Conservation (phyloP, 805 yeast species). For the Suhomyces canberraensis region DNA sequence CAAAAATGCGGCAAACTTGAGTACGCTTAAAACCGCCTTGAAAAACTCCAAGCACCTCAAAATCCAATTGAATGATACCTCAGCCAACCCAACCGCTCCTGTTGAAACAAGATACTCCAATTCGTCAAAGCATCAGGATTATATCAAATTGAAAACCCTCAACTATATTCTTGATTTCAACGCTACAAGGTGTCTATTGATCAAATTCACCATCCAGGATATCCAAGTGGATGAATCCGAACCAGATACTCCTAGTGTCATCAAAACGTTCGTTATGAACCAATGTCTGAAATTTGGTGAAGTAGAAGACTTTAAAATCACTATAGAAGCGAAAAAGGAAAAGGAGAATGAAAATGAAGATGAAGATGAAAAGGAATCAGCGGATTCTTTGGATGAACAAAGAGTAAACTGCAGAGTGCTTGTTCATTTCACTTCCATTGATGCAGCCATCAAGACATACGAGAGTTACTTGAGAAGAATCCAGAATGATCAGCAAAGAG, state of each 20-base stretch:
- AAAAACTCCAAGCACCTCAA: constrained; percentile 26
- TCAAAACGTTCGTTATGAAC: constrained; percentile 18
- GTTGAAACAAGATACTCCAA: background rate
- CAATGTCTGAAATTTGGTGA: constrained; percentile 41
- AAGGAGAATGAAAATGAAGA: background rate
- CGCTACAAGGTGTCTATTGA: constrained; percentile 35
- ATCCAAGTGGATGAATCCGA: constrained; percentile 11
- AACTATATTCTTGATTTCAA: constrained; percentile 37
- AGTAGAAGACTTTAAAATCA: constrained; percentile 30
- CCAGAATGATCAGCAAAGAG: constrained; percentile 17
- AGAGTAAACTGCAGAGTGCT: constrained; percentile 10
- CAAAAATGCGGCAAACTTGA: constrained; percentile 23
- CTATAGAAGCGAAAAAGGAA: constrained; percentile 1
- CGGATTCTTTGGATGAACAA: background rate
- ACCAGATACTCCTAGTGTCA: constrained; percentile 8
- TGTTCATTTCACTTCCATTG: constrained; percentile 45
- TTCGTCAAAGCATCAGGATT: constrained; percentile 23
- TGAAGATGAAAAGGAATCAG: background rate
- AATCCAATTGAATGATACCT: constrained; percentile 26
- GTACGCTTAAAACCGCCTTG: constrained; percentile 21
- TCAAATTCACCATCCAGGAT: constrained; percentile 12
- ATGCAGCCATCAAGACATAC: constrained; percentile 43
- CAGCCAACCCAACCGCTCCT: background rate
- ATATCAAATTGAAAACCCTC: constrained; percentile 37
- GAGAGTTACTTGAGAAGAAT: constrained; percentile 28